These are phyloP conservation scores for Kockiozyma suomiensis DNA, from an alignment of 805 yeast genomes.

Conservation along the genomic window DNA sequence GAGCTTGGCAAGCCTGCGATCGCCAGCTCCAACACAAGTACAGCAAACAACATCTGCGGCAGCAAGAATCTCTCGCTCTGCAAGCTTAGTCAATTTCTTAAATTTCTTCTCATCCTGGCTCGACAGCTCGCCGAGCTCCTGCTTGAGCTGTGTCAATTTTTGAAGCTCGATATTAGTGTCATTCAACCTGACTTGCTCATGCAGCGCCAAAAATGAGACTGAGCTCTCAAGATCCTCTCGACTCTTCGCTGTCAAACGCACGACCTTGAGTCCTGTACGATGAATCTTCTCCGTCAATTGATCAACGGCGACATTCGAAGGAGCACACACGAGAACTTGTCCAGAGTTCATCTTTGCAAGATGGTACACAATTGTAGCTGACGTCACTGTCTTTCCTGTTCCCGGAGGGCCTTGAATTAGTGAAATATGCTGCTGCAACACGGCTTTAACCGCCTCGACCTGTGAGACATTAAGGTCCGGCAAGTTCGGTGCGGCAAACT, in stretches of 20 bases:
- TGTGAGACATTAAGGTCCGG: slow-evolving; percentile 78
- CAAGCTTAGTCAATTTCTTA: slow-evolving; percentile 47
- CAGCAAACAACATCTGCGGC: slow-evolving; percentile 79
- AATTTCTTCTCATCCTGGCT: slow-evolving; percentile 54
- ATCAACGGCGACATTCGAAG: slow-evolving; percentile 93
- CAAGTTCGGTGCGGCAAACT: slow-evolving; percentile 65
- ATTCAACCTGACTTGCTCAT: slow-evolving; percentile 54
- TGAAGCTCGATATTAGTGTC: slow-evolving; percentile 49
- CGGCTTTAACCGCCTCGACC: slow-evolving; percentile 70
- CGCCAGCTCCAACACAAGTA: slow-evolving; percentile 94
- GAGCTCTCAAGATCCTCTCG: slow-evolving; percentile 79
- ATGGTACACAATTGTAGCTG: slow-evolving; percentile 84
- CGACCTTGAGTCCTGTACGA: slow-evolving; percentile 72
- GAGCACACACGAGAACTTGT: slow-evolving; percentile 85
- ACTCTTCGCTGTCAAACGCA: slow-evolving; percentile 72
- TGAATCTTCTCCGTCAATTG: slow-evolving; percentile 77
- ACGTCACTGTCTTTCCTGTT: slow-evolving; percentile 93
- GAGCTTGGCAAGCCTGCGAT: slow-evolving; percentile 56
- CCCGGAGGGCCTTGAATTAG: slow-evolving; percentile 96
- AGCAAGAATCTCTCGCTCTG: slow-evolving; percentile 55
- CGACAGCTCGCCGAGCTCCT: slow-evolving; percentile 70
- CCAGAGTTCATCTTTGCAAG: slow-evolving; percentile 62
- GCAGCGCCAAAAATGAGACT: slow-evolving; percentile 60
- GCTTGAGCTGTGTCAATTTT: slow-evolving; percentile 59
- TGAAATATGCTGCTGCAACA: slow-evolving; percentile 69